Conservation (phyloP, 2,329 filamentous ascomycete genomes). For the Arthrobotrys conoides region DNA sequence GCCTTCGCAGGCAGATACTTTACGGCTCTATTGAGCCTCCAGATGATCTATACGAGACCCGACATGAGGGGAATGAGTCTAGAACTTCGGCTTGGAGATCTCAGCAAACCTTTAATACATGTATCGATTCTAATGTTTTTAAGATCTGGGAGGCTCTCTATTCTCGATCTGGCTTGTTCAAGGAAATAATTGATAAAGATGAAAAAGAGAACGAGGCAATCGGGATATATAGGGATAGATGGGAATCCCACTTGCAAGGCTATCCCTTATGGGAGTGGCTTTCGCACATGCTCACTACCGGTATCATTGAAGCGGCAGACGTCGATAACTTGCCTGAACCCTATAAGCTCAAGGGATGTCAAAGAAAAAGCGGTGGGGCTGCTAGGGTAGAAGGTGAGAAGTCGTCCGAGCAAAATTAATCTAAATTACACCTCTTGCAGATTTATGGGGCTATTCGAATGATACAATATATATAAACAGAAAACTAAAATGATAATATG, state of each 20-base stretch:
- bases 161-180: slow-evolving; percentile 15
- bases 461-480: no score
- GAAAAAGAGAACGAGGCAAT: neutral
- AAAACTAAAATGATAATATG: no score
- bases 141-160: slow-evolving; percentile 30
- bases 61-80: neutral
- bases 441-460: no score
- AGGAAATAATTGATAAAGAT: slow-evolving; percentile 4
- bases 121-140: slow-evolving; percentile 13
- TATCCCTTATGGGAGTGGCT: slow-evolving; percentile 4
- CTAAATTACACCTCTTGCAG: neutral
- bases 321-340: slow-evolving; percentile 19
- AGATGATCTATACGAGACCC: neutral
- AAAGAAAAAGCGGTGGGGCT: neutral
- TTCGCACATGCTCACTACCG: neutral
- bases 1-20: neutral
- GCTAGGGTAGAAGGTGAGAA: neutral
- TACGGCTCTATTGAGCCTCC: neutral
- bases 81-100: neutral
- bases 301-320: slow-evolving; percentile 10
- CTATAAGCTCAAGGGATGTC: slow-evolving; percentile 9
- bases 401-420: neutral
- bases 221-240: neutral
- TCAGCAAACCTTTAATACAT: neutral
- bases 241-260: neutral